Evolutionary conservation across 2,329 filamentous ascomycete genomes (phyloP).

Genomic region (Hymenoscyphus infarciens): DNA sequence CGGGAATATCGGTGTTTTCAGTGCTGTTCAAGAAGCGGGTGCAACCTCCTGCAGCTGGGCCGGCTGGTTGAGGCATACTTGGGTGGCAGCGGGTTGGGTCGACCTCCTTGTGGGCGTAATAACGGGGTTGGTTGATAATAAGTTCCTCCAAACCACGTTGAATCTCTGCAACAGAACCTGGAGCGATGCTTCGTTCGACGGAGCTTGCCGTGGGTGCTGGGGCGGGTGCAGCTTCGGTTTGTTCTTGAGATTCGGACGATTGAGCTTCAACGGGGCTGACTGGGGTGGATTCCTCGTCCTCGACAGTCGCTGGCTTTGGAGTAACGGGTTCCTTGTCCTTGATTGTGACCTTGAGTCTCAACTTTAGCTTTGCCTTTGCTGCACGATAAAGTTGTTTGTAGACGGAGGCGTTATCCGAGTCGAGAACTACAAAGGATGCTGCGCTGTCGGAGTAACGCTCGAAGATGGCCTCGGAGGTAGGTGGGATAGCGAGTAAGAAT

Average conservation of each 20-base stretch:
- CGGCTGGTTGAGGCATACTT: slow-evolving; percentile 14
- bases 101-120: background rate
- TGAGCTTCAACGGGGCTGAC: slow-evolving; percentile 25
- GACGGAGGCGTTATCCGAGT: slow-evolving; percentile 71
- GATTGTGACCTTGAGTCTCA: slow-evolving; percentile 74
- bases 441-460: slow-evolving; percentile 97
- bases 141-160: slow-evolving; percentile 32
- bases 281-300: slow-evolving; percentile 42
- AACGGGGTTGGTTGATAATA: slow-evolving; percentile 25
- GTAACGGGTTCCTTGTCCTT: slow-evolving; percentile 35
- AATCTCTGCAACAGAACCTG: slow-evolving; percentile 27
- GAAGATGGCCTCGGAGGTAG: slow-evolving; percentile 62
- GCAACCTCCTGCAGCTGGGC: slow-evolving; percentile 11
- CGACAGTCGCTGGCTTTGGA: slow-evolving; percentile 43
- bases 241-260: background rate
- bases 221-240: slow-evolving; percentile 7
- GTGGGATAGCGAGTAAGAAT: slow-evolving; percentile 60
- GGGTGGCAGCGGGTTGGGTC: slow-evolving; percentile 8
- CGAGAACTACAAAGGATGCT: slow-evolving; percentile 73
- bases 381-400: slow-evolving; percentile 97
- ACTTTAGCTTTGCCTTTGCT: slow-evolving; percentile 96
- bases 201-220: slow-evolving; percentile 13
- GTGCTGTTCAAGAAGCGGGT: slow-evolving; percentile 14
- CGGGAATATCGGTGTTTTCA: slow-evolving; percentile 30
- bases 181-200: slow-evolving; percentile 19